phyloP scores from a whole-genome alignment of 2,329 filamentous ascomycete genomes.

The Verticillium dahliae region DNA sequence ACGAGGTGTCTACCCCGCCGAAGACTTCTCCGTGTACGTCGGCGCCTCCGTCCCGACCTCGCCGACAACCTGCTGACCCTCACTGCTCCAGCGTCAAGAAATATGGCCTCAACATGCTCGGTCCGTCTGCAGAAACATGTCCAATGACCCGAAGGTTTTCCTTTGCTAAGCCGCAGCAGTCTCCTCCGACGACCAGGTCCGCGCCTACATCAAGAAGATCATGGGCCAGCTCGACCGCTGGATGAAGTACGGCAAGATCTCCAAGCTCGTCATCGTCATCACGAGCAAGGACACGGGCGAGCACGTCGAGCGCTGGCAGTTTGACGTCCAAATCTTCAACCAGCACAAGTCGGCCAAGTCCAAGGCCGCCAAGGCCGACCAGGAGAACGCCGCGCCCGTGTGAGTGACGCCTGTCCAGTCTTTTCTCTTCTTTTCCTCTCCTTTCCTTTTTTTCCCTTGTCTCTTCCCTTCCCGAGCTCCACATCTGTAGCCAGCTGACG shows the following conservation, averaged over 20 bases:
- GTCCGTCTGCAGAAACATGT: conserved; percentile 30
- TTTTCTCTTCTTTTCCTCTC: no score
- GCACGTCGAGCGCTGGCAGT: conserved; percentile 96
- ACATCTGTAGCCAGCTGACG: not conserved
- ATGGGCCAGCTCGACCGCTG: conserved; percentile 96
- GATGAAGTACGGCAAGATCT: conserved; percentile 97
- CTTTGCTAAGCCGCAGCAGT: conserved; percentile 40
- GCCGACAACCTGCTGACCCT: not conserved
- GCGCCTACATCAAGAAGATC: conserved; percentile 98
- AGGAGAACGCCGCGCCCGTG: conserved; percentile 62
- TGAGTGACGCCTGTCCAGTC: conserved; percentile 22
- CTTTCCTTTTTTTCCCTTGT: no score
- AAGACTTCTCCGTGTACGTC: conserved; percentile 82
- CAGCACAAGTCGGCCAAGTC: conserved; percentile 41
- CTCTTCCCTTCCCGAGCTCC: not conserved
- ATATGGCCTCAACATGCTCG: conserved; percentile 97
- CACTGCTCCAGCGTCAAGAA: conserved; percentile 66
- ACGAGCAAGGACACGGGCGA: conserved; percentile 96
- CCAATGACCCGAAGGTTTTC: not conserved
- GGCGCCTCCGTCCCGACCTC: conserved; percentile 16
- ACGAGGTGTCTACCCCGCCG: conserved; percentile 77
- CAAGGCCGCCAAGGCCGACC: conserved; percentile 48
- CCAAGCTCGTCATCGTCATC: conserved; percentile 92
- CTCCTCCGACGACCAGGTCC: conserved; percentile 94
- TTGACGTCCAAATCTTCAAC: conserved; percentile 62